phyloP scores from a whole-genome alignment of 331 rosid genomes.

The Phaseolus coccineus region DNA sequence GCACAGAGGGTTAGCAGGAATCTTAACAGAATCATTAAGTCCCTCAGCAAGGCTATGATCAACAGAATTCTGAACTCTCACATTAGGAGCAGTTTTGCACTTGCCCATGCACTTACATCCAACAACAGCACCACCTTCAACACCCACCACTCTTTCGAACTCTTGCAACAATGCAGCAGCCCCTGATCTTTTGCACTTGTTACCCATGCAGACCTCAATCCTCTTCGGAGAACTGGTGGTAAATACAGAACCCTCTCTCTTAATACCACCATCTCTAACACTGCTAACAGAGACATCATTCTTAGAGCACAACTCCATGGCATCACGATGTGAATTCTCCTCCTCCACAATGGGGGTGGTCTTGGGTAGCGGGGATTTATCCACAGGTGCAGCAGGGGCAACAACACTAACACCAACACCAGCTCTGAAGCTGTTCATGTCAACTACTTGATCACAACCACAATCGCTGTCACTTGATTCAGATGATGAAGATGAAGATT shows the following conservation, averaged over 20 bases:
- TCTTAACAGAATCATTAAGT: constrained; percentile 53
- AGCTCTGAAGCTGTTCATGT: constrained; percentile 48
- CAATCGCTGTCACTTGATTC: constrained; percentile 77
- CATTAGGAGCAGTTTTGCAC: constrained; percentile 90
- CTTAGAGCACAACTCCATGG: constrained; percentile 39
- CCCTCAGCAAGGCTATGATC: constrained; percentile 44
- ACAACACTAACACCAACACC: constrained; percentile 24
- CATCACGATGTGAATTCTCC: constrained; percentile 16
- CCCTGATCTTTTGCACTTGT: constrained; percentile 80
- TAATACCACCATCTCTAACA: constrained; percentile 23
- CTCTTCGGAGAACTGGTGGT: constrained; percentile 43
- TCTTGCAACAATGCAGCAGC: constrained; percentile 67
- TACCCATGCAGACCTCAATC: constrained; percentile 96
- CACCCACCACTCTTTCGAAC: constrained; percentile 66
- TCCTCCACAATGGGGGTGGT: constrained; percentile 27
- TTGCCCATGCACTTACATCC: constrained; percentile 95
- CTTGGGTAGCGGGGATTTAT: constrained; percentile 31
- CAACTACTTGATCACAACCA: constrained; percentile 58
- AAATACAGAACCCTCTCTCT: constrained; percentile 9
- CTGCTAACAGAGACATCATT: constrained; percentile 40
- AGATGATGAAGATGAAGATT: constrained; percentile 69
- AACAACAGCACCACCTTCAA: constrained; percentile 67
- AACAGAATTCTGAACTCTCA: constrained; percentile 56
- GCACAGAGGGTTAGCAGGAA: constrained; percentile 64
- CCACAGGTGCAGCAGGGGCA: constrained; percentile 44